Evolutionary conservation across 2,329 filamentous ascomycete species (phyloP).

Genomic region (Penicillium paneum): DNA sequence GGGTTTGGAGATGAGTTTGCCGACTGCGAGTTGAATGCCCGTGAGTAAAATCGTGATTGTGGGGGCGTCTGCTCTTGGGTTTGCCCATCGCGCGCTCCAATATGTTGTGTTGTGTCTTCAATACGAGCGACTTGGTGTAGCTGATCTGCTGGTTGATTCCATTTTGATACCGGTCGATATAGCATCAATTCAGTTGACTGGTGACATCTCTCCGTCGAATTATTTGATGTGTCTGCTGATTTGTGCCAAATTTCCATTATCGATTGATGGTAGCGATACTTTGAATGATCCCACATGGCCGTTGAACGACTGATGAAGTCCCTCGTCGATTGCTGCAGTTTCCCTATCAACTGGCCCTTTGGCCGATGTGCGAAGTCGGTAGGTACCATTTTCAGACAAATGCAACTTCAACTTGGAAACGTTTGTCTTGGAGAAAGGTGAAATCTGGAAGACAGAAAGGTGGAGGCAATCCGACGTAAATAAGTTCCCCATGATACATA

Average conservation of each 20-base stretch:
- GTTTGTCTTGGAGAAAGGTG: not conserved
- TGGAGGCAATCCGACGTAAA: not conserved
- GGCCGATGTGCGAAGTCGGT: conserved; percentile 1
- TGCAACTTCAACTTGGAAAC: not conserved
- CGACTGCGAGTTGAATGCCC: not conserved
- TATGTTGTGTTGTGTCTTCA: not conserved
- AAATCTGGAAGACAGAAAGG: not conserved
- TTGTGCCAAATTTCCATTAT: conserved; percentile 14
- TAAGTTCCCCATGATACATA: not conserved
- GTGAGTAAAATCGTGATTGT: conserved; percentile 1
- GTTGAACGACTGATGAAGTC: conserved; percentile 11
- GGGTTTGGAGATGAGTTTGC: not conserved
- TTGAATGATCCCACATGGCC: conserved; percentile 9
- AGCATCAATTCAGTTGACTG: conserved; percentile 10
- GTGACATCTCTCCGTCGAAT: conserved; percentile 11
- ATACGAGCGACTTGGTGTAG: not conserved
- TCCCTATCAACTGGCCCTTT: conserved; percentile 6
- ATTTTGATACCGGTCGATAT: conserved; percentile 8
- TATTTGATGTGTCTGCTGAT: conserved; percentile 9
- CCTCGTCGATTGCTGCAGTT: conserved; percentile 17
- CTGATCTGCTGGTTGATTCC: conserved; percentile 12
- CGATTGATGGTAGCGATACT: conserved; percentile 10
- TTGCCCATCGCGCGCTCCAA: not conserved
- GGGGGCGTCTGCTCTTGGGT: not conserved
- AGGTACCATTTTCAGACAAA: conserved; percentile 6